These are phyloP conservation scores for Eleusine indica DNA, from an alignment of 176 grass and related monocot genomes.

Conservation along the genomic window DNA sequence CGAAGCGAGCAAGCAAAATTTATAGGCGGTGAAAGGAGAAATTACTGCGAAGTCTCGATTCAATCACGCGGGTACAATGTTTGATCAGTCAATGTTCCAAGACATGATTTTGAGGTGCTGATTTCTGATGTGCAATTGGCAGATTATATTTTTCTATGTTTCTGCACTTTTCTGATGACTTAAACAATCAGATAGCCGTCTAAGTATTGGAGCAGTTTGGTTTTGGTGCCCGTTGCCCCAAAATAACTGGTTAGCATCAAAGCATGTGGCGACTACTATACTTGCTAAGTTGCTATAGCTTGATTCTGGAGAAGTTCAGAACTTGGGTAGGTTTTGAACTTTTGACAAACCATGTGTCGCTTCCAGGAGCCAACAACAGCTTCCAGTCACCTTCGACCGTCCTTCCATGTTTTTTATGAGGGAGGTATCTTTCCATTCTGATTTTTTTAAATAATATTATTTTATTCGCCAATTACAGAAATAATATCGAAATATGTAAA, in stretches of 20 bases:
- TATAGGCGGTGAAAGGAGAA: background rate
- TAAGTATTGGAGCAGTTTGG: conserved; percentile 1
- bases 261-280: background rate
- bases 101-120: conserved; percentile 6
- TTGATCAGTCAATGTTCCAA: background rate
- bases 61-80: background rate
- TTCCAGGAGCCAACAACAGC: background rate
- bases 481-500: too few species aligned
- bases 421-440: background rate
- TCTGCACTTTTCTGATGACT: background rate
- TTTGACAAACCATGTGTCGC: background rate
- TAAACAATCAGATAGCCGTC: background rate
- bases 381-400: conserved; percentile 6
- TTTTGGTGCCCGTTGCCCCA: background rate
- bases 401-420: background rate
- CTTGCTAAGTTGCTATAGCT: background rate
- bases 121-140: background rate
- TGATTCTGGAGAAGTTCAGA: background rate
- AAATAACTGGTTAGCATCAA: background rate
- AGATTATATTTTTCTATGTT: background rate
- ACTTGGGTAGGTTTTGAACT: background rate
- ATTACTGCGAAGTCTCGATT: background rate
- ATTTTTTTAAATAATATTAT: too few species aligned
- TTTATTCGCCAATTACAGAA: too few species aligned
- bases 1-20: background rate